Conservation (phyloP, 306 rosid species). For the Vigna nakashimae region DNA sequence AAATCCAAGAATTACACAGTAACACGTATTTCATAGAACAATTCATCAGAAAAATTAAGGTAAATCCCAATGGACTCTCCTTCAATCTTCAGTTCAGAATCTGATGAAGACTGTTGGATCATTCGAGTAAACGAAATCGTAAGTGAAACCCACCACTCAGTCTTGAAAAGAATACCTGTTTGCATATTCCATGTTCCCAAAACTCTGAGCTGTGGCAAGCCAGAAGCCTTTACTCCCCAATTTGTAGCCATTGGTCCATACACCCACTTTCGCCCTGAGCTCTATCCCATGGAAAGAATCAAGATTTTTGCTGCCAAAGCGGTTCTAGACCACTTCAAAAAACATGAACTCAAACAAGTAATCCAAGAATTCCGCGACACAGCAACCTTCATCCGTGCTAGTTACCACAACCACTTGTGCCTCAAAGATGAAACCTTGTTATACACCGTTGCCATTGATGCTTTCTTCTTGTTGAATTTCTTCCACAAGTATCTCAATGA, state of each 20-base stretch:
- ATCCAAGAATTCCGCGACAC: neutral
- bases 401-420: slow-evolving; percentile 39
- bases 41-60: no score
- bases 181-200: slow-evolving; percentile 39
- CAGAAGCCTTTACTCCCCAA: slow-evolving; percentile 45
- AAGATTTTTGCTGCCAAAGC: slow-evolving; percentile 27
- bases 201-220: slow-evolving; percentile 26
- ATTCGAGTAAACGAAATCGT: slow-evolving; percentile 4
- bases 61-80: neutral
- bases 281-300: slow-evolving; percentile 44
- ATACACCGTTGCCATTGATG: slow-evolving; percentile 34
- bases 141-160: neutral
- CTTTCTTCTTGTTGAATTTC: slow-evolving; percentile 38
- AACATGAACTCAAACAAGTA: slow-evolving; percentile 1
- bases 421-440: slow-evolving; percentile 23
- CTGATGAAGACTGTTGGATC: slow-evolving; percentile 18
- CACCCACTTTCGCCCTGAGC: slow-evolving; percentile 29
- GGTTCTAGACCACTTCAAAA: neutral
- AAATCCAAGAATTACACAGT: no score
- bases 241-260: slow-evolving; percentile 38
- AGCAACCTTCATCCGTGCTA: slow-evolving; percentile 25
- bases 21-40: no score
- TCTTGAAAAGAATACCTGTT: slow-evolving; percentile 8
- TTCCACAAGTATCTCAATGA: slow-evolving; percentile 8
- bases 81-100: slow-evolving; percentile 17